These are phyloP conservation scores for Cystobasidium onofrii DNA, from an alignment of 768 basidiomycete species.

Conservation along the genomic window DNA sequence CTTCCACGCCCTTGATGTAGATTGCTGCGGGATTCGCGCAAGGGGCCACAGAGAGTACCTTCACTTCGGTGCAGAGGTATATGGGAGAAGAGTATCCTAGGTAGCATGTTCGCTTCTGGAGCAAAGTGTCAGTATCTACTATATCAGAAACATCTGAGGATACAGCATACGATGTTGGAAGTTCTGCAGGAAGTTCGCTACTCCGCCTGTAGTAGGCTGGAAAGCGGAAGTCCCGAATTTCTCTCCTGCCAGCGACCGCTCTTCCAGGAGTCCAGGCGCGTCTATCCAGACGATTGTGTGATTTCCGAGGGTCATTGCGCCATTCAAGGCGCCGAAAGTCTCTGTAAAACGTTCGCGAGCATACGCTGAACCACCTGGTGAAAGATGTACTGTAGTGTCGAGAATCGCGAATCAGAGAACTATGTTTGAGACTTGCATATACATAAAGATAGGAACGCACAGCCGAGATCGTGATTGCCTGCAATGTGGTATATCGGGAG, in stretches of 20 bases:
- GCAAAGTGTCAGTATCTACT: not conserved
- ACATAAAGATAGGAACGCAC: not conserved
- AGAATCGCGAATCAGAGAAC: too few species aligned
- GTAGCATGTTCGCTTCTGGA: conserved; percentile 46
- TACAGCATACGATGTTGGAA: conserved; percentile 49
- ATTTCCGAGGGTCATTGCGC: conserved; percentile 55
- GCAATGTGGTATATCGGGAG: conserved; percentile 58
- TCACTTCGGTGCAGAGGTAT: conserved; percentile 76
- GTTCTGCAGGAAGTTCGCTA: conserved; percentile 53
- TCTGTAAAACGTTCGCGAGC: conserved; percentile 57
- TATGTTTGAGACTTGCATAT: too few species aligned
- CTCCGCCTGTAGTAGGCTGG: not conserved
- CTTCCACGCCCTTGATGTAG: conserved; percentile 66
- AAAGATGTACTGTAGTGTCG: conserved; percentile 27
- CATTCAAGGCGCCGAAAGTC: conserved; percentile 69
- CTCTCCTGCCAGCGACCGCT: conserved; percentile 43
- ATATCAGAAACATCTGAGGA: conserved; percentile 34
- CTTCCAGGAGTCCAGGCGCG: conserved; percentile 64
- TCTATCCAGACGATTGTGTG: conserved; percentile 67
- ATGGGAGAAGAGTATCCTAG: conserved; percentile 70
- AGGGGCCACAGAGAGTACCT: conserved; percentile 62
- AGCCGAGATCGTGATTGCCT: conserved; percentile 88
- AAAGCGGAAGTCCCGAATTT: not conserved
- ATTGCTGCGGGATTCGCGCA: conserved; percentile 60
- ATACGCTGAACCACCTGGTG: conserved; percentile 35